Base-by-base conservation (phyloP, 495 filamentous ascomycete species). In the Aspergillus carlsbadensis region DNA sequence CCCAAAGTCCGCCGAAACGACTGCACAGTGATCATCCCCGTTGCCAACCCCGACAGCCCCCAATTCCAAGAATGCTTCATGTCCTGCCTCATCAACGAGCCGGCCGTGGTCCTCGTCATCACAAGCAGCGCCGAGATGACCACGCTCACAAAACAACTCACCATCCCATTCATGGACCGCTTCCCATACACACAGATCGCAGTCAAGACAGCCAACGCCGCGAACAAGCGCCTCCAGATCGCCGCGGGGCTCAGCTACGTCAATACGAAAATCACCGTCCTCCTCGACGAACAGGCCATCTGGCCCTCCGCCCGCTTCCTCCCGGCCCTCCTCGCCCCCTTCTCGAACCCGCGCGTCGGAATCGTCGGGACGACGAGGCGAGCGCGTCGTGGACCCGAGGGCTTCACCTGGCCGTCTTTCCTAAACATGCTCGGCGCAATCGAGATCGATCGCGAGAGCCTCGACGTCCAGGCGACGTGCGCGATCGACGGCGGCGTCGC, bases 381-480 rank as follows among this genome's bases (percentile, higher is more conserved):
- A 0, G 80, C 79, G 0, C 66, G 64, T 4, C 73, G 81, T 14
- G 48, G 54, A 1, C 62, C 64, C 20, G 62, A 54, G 6, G 55
- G 54, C 10, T 60, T 70, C 17, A 67, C 68, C 63, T 58, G 54
- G 15, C 56, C 65, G 0, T 65, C 65, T 26, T 65, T 80, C 60
- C 78, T 70, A 67, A 82, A 84, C 62, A 72, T 81, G 65, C 67
- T 83, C n/a, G 78, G 76, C 3, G 68, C 71, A 18, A 56, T 75
- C 2, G 83, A 84, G 61, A 77, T 86, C 7, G 74, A 77, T 53
- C 76, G 81, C 1, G 80, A 81, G 59, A 84, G 84, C 64, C 84
- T 82, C 35, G 81, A 84, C 53, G 76, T 79, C 44, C 72, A 76
- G 6, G 74, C 81, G 2, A 76, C 76, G 7, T 79, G 80, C 59